phyloP scores from a whole-genome alignment of 2,329 filamentous ascomycete species.

The Aureobasidium sp. region DNA sequence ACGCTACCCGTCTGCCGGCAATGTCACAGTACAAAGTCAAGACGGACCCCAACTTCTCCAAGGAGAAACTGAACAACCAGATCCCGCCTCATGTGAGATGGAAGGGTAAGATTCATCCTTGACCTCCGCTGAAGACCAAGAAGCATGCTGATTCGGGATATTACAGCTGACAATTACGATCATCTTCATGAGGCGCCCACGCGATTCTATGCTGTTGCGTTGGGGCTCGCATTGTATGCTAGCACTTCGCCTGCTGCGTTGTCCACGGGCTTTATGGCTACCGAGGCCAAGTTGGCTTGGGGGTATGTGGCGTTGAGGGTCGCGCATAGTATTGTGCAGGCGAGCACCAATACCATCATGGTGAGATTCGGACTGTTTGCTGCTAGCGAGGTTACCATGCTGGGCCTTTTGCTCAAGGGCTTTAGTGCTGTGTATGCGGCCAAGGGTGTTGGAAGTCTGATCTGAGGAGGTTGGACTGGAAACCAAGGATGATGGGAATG shows the following conservation, averaged over 20 bases:
- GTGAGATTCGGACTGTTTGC: conserved; percentile 31
- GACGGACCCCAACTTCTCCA: background rate
- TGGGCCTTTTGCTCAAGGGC: background rate
- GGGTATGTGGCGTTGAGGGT: conserved; percentile 36
- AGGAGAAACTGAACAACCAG: conserved; percentile 18
- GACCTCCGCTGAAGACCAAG: too few species aligned
- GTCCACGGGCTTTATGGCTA: conserved; percentile 20
- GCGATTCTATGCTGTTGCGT: conserved; percentile 36
- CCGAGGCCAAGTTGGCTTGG: conserved; percentile 35
- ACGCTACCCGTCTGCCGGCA: conserved; percentile 33
- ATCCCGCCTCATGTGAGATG: conserved; percentile 21
- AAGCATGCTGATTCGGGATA: background rate
- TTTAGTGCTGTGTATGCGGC: background rate
- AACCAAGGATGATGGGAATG: background rate
- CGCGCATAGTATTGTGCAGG: conserved; percentile 36
- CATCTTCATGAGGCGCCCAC: conserved; percentile 40
- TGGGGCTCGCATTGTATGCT: conserved; percentile 31
- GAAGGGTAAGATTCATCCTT: conserved; percentile 5
- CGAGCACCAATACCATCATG: conserved; percentile 32
- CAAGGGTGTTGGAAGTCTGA: background rate
- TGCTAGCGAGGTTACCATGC: conserved; percentile 18
- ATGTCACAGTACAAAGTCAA: conserved; percentile 27
- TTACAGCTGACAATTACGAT: conserved; percentile 36
- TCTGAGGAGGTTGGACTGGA: background rate
- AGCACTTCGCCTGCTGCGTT: background rate